Conservation (phyloP, 116 monocot species). For the Trichopus zeylanicus region DNA sequence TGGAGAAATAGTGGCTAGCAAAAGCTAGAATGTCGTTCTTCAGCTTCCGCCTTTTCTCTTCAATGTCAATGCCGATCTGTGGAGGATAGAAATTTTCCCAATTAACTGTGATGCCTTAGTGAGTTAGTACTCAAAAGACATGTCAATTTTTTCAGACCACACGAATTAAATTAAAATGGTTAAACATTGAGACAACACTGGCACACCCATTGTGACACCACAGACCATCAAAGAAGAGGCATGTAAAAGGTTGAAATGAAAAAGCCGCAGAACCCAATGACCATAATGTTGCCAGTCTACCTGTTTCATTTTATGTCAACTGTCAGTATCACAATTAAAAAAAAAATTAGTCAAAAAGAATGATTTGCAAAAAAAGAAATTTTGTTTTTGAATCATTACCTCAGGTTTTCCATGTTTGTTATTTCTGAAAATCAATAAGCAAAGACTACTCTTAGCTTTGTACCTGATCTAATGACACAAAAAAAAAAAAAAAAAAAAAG, state of each 20-base stretch:
- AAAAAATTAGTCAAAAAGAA: not conserved
- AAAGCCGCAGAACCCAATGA: conserved; percentile 25
- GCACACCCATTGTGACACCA: conserved; percentile 44
- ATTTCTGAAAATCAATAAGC: conserved; percentile 57
- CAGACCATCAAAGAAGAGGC: conserved; percentile 85
- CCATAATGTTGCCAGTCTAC: conserved; percentile 42
- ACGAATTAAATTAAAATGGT: not conserved
- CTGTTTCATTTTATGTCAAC: conserved; percentile 25
- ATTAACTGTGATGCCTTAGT: not conserved
- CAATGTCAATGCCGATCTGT: conserved; percentile 89
- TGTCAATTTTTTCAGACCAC: no score
- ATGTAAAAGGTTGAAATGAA: conserved; percentile 90
- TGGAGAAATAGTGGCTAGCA: conserved; percentile 68
- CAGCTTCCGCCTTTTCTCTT: conserved; percentile 67
- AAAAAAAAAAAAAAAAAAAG: conserved; percentile 18
- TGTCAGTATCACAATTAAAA: not conserved
- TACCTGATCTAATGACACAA: conserved; percentile 70
- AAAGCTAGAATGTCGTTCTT: conserved; percentile 48
- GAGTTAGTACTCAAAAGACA: no score
- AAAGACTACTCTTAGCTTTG: conserved; percentile 37
- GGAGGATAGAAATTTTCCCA: not conserved
- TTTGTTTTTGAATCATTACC: conserved; percentile 41
- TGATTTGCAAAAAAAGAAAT: no score
- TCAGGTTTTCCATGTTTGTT: conserved; percentile 84
- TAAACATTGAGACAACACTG: conserved; percentile 14